Base-by-base conservation (phyloP, 2,329 filamentous ascomycete species). In the Coniochaeta sp. region DNA sequence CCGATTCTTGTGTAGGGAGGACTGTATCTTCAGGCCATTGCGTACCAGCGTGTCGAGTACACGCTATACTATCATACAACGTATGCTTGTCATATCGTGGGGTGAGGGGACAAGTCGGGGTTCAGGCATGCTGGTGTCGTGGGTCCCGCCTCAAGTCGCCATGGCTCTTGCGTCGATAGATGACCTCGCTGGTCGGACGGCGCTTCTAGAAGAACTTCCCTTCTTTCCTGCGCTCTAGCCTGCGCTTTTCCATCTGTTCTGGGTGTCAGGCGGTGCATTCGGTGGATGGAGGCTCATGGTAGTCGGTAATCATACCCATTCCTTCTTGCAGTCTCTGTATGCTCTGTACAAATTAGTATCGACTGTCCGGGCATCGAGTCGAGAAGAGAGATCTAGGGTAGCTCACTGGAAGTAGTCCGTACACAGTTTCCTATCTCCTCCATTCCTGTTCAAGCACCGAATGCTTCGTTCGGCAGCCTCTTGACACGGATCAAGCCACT, bases 401-500 rank as follows among this genome's bases (percentile, higher is more conserved):
- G 75, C 90, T 75, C 73, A 97, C 92, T 97, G 91, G 71, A 99
- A 98, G 72, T 96, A 98, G 73, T 98, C 93, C 65, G 83, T 81
- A 72, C 95, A 99, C 89, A 98, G 89, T n/a, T 87, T 80, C 65
- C 87, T 84, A 71, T 98, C 91, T 16, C 90, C 93, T 24, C 83
- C 87, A 72, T 99, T 99, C 24, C 95, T 85, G 71, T 92, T 88
- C 70, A 99, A 77, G 70, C 95, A 99, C 72, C 86, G 88, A 66
- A 97, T 87, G 75, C 93, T 97, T 70, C 84, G 84, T 66, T 89
- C 80, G 8, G 95, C 93, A 5, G 91, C 91, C 69, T 96, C 93
- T 73, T 98, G 93, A 74, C 95, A 99, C 1, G 95, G 95, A 69
- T 99, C 95, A 73, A 90, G 91, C 77, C 89, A 98, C 72, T 97